Base-by-base conservation (phyloP, 2,329 filamentous ascomycete genomes). In the Arthrinium phaeospermum region DNA sequence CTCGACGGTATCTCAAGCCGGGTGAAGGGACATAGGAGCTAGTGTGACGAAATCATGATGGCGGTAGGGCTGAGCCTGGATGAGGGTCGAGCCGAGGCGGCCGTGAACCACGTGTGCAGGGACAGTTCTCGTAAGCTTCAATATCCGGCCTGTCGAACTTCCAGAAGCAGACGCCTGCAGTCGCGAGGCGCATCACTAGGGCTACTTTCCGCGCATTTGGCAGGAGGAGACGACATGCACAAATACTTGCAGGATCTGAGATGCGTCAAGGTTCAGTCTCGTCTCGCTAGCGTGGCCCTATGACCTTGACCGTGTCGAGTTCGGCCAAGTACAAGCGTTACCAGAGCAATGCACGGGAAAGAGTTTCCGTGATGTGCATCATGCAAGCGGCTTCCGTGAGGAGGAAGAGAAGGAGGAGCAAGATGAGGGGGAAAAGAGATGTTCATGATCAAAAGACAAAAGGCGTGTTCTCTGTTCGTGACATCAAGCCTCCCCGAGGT, bases 31-130 rank as follows among this genome's bases (percentile, higher is more conserved):
- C 34, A 64, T 64, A 41, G 22, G 19, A 61, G 30, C 41, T 64
- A 64, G 57, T 64, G 57, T 64, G 57, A 64, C 57, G 57, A 64
- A 64, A 64, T 41, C 8, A 64, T 64, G 57, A 64, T 64, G 34
- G 57, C 34, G 34, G 57, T 64, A 64, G 57, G 57, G 57, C 57
- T 64, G 57, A 64, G 34, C 34, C 34, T 64, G 57, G 57, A 64
- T 41, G 57, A 41, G 34, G 57, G 30, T 64, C 34, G 57, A 41
- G 57, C 57, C 57, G 30, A 41, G 57, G 22, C 34, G 57, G 34
- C 12, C 34, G 30, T 64, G 57, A 64, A 64, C 57, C 57, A 64
- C 57, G 57, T 64, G 57, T 64, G 57, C 57, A 64, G 57, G 16
- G 16, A 10, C 57, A 64, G 57, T 64, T 64, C 57, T 64, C 57